Evolutionary conservation across 2,329 filamentous ascomycete genomes (phyloP).

Genomic region (Botrytis squamosa): DNA sequence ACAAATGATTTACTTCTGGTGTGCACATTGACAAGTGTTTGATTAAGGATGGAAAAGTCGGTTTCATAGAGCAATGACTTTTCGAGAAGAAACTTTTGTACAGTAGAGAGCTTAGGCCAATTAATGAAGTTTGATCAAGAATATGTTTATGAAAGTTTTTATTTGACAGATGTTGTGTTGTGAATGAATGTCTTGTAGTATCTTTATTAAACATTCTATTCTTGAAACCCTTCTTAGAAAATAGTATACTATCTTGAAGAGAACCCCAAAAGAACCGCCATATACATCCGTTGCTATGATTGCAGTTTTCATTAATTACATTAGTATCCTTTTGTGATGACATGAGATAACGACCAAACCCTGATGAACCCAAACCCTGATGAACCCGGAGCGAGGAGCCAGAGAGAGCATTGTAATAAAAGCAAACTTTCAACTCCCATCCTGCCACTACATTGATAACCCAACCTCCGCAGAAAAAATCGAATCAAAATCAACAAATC

Average conservation of each 20-base stretch:
- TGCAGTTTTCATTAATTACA: neutral
- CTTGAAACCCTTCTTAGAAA: too few relatives aligned
- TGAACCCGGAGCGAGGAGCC: neutral
- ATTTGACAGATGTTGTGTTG: neutral
- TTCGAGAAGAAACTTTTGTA: constrained; percentile 19
- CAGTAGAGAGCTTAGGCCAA: constrained; percentile 21
- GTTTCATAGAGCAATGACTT: constrained; percentile 9
- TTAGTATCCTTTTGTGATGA: neutral
- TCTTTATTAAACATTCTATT: neutral
- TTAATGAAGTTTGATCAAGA: constrained; percentile 21
- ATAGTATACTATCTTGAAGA: neutral
- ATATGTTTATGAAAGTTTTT: neutral
- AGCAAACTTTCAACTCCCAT: too few relatives aligned
- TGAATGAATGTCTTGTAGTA: neutral
- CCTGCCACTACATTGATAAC: neutral
- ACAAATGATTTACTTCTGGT: constrained; percentile 17
- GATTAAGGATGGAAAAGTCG: constrained; percentile 19
- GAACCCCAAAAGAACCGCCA: neutral
- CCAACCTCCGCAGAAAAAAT: neutral
- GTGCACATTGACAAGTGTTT: constrained; percentile 11
- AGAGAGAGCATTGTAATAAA: neutral
- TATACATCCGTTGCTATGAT: neutral
- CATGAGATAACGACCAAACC: neutral
- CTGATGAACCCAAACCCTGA: neutral
- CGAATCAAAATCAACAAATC: neutral